phyloP scores from a whole-genome alignment of 2,329 filamentous ascomycete species.

The Blastomyces percursus region DNA sequence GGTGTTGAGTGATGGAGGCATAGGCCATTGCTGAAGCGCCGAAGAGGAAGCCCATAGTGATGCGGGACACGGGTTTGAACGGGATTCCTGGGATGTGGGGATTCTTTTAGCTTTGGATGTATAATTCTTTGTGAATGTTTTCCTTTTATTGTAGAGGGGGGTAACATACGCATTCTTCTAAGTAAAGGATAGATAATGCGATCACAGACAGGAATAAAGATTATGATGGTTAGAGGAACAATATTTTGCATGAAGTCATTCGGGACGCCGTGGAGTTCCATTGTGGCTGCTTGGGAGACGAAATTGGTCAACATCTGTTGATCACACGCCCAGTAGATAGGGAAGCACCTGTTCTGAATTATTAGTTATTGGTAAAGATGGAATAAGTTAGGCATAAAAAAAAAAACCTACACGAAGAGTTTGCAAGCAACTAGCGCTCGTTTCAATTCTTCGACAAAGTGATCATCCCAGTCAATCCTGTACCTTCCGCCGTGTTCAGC shows the following conservation, averaged over 20 bases:
- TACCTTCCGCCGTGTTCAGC: slow-evolving; percentile 37
- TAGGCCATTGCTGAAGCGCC: slow-evolving; percentile 52
- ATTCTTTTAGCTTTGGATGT: background rate
- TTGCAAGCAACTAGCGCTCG: slow-evolving; percentile 56
- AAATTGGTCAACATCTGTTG: slow-evolving; percentile 57
- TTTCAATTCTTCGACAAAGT: slow-evolving; percentile 62
- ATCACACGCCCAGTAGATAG: slow-evolving; percentile 59
- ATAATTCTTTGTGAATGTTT: background rate
- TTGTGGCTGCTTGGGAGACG: slow-evolving; percentile 50
- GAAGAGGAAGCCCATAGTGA: slow-evolving; percentile 58
- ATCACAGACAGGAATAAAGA: slow-evolving; percentile 64
- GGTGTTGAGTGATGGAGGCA: slow-evolving; percentile 46
- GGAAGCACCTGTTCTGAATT: slow-evolving; percentile 33
- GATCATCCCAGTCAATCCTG: slow-evolving; percentile 51
- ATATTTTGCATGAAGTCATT: slow-evolving; percentile 70
- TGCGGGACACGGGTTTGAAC: slow-evolving; percentile 67
- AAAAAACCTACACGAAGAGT: slow-evolving; percentile 49
- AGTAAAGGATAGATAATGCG: slow-evolving; percentile 56
- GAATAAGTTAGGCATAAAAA: background rate
- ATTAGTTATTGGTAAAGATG: background rate
- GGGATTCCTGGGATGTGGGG: slow-evolving; percentile 37
- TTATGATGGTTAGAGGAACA: slow-evolving; percentile 62
- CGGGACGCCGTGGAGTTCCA: slow-evolving; percentile 57
- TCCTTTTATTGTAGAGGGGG: background rate
- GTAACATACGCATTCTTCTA: slow-evolving; percentile 37